Evolutionary conservation across 192 early-diverging fungal species (phyloP).

Genomic region (Funneliformis geosporum): DNA sequence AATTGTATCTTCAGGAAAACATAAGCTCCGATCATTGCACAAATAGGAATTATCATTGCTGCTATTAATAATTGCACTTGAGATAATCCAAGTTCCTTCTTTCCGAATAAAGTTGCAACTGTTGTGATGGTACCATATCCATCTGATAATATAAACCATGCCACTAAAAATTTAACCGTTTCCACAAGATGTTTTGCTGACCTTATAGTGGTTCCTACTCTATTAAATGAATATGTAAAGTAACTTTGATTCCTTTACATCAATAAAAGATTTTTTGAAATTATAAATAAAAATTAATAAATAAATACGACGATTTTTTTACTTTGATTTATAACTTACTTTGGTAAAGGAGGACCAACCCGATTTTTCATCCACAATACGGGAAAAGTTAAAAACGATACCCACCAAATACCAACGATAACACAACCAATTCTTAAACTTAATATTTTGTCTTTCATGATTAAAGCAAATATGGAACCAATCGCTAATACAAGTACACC

Average conservation of each 20-base stretch:
- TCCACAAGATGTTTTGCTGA: slow-evolving; percentile 53
- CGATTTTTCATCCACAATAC: neutral
- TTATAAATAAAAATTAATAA: too few species aligned
- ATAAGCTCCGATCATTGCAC: slow-evolving; percentile 56
- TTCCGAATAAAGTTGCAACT: slow-evolving; percentile 59
- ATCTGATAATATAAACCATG: slow-evolving; percentile 75
- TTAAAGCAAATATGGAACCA: slow-evolving; percentile 31
- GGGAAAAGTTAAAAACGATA: slow-evolving; percentile 30
- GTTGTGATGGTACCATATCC: slow-evolving; percentile 61
- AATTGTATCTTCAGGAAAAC: slow-evolving; percentile 59
- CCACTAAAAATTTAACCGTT: slow-evolving; percentile 64
- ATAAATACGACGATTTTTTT: slow-evolving; percentile 43
- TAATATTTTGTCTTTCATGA: slow-evolving; percentile 26
- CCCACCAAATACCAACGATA: slow-evolving; percentile 51
- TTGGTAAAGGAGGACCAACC: slow-evolving; percentile 27
- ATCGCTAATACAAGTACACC: slow-evolving; percentile 25
- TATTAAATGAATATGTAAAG: slow-evolving; percentile 46
- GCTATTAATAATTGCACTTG: slow-evolving; percentile 54
- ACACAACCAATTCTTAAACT: slow-evolving; percentile 42
- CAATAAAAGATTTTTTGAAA: neutral
- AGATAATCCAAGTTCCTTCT: slow-evolving; percentile 51
- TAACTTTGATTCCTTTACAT: slow-evolving; percentile 40
- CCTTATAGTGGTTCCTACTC: slow-evolving; percentile 38
- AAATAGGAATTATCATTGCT: slow-evolving; percentile 58
- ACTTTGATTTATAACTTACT: slow-evolving; percentile 39